Base-by-base conservation (phyloP, 23 red algal species). In the Cyanidium caldarium region DNA sequence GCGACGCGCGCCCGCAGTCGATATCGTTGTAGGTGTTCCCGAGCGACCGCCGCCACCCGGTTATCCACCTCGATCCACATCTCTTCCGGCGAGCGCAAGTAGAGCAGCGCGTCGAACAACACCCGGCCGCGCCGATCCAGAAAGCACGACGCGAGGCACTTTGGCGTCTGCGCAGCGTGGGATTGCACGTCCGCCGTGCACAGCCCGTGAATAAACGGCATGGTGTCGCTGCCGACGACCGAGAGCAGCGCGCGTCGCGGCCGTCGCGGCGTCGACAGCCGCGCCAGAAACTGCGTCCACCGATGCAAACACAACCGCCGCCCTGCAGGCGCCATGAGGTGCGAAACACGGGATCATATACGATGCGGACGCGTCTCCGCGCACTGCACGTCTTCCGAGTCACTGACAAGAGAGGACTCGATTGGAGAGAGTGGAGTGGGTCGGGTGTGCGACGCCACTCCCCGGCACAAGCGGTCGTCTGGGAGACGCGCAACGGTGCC, bases 71-170 rank as follows among this genome's bases (percentile, higher is more conserved):
- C 77, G 31, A 85, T 14, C 15, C 75, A 45, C 31, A 69, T 57
- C 7, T 58, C 42, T 13, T 77, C 65, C 36, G 29, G 23, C 14
- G 30, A 20, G 16, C 57, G 1, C 17, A 51, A 17, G 40, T 35
- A 37, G 20, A 88, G 45, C 33, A 95, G 45, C 0, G 78, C 51
- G 20, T 80, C 81, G 46, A 83, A 82, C 26, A 82, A 28, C 23
- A 94, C 41, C 33, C 88, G 68, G 2, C 88, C 88, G 13, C 82
- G 57, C 16, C 74, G 58, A 72, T 87, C 82, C 25, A 87, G 71
- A 65, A 87, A 85, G 31, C 58, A 70, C 17, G 88, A 65, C 2
- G 46, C 67, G 46, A 37, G 25, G 29, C 44, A 17, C 31, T 20
- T 5, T 19, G 67, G 23, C 34, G 19, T 5, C 10, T 61, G 51